Evolutionary conservation across 1,139 yeast species (phyloP), one percentile per base, ranked within the genome.

Genomic region (Geotrichum histeridarum): DNA sequence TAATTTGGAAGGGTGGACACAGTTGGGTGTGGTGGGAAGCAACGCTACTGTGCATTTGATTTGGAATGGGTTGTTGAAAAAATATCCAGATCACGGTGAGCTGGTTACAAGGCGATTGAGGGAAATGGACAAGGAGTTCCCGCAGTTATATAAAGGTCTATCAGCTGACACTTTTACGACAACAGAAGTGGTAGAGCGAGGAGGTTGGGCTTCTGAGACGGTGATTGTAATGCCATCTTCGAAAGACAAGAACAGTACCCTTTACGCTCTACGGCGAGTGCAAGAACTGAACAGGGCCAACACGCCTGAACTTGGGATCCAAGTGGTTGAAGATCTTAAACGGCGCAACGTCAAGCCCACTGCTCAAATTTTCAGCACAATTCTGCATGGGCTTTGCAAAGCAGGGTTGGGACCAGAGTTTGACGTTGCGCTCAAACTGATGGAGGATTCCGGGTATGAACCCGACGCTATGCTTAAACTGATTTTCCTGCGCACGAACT

Each of bases 1-100:
- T 35, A 48, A 51, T 31, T 14, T 54, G 12, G 50, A 48, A 12
- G 57, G 51, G n/a, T 54, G 53, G 53, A 8, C 31, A 6, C 47
- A 54, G 22, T 17, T 39, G 8, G 54, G 57, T 4, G 44, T 51
- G 1, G 31, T 45, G 1, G 57, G 57, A 8, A 39, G 51, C n/a
- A 54, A 54, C 39, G 57, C 54, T 8, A 54, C 57, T 2, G 53
- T 51, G n/a, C 15, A 49, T 36, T 37, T 54, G 4, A 35, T 54
- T 31, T 54, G 57, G 57, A 54, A 48, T 14, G 46, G 43, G 4
- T 32, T 54, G 32, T 11, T 51, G 12, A 48, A 45, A 22, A 38
- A 48, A 15, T 51, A 48, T 18, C 53, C 51, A n/a, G 47, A 49
- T 39, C 36, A 54, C 42, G 48, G 53, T 1, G 14, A 15, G 7